Evolutionary conservation across 2,329 filamentous ascomycete genomes (phyloP).

Genomic region (Claviceps sp.): DNA sequence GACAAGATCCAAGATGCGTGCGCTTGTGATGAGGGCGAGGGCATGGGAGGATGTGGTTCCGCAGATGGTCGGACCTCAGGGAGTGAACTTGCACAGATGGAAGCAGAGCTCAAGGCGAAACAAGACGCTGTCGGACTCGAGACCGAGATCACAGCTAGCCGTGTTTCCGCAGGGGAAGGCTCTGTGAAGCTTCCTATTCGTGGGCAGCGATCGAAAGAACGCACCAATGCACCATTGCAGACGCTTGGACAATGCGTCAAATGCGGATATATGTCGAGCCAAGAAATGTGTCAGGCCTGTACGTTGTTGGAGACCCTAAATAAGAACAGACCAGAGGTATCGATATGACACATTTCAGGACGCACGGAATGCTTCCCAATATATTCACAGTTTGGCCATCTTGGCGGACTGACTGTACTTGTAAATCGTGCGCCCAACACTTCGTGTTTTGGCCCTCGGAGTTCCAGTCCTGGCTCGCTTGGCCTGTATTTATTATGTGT

Average conservation of each 20-base stretch:
- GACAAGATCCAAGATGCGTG: slow-evolving; percentile 23
- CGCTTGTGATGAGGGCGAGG: slow-evolving; percentile 24
- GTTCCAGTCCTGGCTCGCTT: neutral
- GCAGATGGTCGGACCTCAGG: slow-evolving; percentile 50
- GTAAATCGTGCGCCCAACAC: neutral
- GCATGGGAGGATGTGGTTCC: slow-evolving; percentile 56
- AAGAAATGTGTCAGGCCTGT: slow-evolving; percentile 88
- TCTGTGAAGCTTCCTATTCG: slow-evolving; percentile 22
- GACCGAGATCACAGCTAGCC: slow-evolving; percentile 18
- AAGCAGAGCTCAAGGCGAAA: slow-evolving; percentile 31
- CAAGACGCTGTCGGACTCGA: slow-evolving; percentile 13
- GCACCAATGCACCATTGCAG: slow-evolving; percentile 39
- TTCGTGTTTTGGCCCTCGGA: neutral
- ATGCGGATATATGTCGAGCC: slow-evolving; percentile 93
- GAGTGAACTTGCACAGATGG: slow-evolving; percentile 72
- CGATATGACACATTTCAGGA: slow-evolving; percentile 26
- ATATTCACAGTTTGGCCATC: neutral
- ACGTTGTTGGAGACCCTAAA: slow-evolving; percentile 81
- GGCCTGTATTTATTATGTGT: slow-evolving; percentile 5
- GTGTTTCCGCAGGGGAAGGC: slow-evolving; percentile 11
- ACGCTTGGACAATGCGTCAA: slow-evolving; percentile 70
- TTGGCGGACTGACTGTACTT: neutral
- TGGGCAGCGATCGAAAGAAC: slow-evolving; percentile 14
- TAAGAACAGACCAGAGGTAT: slow-evolving; percentile 53
- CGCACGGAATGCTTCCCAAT: neutral